Evolutionary conservation across 2,329 filamentous ascomycete genomes (phyloP), one percentile per base, ranked within the genome.

Genomic region (Sporothrix brunneoviolacea): DNA sequence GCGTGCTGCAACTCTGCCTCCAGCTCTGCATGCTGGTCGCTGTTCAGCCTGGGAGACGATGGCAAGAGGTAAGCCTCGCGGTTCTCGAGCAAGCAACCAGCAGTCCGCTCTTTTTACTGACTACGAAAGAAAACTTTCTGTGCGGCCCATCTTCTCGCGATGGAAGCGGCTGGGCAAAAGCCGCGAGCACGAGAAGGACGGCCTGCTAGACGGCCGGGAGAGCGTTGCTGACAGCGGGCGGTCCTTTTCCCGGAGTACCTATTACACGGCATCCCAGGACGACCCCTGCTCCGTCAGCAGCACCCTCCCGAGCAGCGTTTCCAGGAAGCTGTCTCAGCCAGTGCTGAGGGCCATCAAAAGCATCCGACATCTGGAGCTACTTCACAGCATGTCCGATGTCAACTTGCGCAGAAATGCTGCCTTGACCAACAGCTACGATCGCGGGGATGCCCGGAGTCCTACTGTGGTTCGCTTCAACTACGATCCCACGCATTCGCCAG

Each of bases 341-440:
- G 42, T 53, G 13, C 30, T 53, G 6, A 8, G 51, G 10, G 51
- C 46, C 13, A 53, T 53, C 22, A 33, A 28, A 15, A 53, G 51
- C 32, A 38, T 42, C n/a, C 42, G 42, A 4, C 30, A 46, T 24
- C 18, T 45, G 12, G 48, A 40, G 46, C 38, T 42, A 6, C 28
- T 48, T 6, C 46, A 48, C 32, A 43, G 39, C 21, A 12, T 32
- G 12, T 50, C 40, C 3, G 48, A 37, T 8, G 39, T 24, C 13
- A 22, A 43, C 7, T 27, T 50, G 39, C 38, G 37, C 19, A 12
- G 30, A n/a, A 36, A 33, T 4, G n/a, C 24, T 5, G 27, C 40
- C 22, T 16, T 40, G 5, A 18, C 48, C 24, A 32, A 24, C 33
- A 21, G 28, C 19, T 30, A 32, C 24, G 13, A 47, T 8, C 18